Conservation (phyloP, 116 monocot genomes). For the Trichopus zeylanicus region DNA sequence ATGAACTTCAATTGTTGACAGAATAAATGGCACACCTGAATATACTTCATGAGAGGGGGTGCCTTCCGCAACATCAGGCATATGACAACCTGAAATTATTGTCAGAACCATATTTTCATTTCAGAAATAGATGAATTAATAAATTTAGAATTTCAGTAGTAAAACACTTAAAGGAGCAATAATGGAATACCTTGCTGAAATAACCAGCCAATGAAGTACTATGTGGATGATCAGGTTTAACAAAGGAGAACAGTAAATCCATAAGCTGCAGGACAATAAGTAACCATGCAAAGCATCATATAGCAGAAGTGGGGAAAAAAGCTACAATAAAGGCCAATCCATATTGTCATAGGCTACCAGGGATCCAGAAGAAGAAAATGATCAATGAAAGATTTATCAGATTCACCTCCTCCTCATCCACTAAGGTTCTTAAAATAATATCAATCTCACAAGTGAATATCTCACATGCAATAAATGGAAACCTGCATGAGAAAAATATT, state of each 20-base stretch:
- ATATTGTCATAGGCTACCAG: not conserved
- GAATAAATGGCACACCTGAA: constrained; percentile 47
- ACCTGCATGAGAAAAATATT: constrained; percentile 36
- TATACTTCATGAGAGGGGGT: constrained; percentile 49
- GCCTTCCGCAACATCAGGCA: constrained; percentile 69
- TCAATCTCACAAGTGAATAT: constrained; percentile 98
- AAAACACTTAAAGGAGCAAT: not conserved
- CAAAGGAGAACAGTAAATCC: constrained; percentile 78
- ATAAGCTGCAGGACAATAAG: constrained; percentile 41
- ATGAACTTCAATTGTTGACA: not conserved
- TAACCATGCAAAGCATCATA: not conserved
- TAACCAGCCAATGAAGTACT: constrained; percentile 75
- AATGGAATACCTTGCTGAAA: constrained; percentile 74
- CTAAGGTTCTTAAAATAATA: constrained; percentile 71
- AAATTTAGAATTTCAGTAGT: no score
- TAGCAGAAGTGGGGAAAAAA: not conserved
- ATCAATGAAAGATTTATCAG: not conserved
- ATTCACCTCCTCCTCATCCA: constrained; percentile 75
- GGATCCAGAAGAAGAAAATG: not conserved
- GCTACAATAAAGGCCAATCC: not conserved
- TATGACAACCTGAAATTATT: constrained; percentile 83
- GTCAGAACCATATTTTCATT: no score
- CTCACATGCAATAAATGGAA: constrained; percentile 97
- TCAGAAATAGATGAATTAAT: no score
- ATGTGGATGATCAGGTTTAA: constrained; percentile 66